A percentile compares a stretch with the other conserved stretches of the same genome.
These are phyloP conservation scores for Rhytidiadelphus loreus DNA, from an alignment of 225 moss, liverwort and hornwort genomes.

Conservation along the genomic window DNA sequence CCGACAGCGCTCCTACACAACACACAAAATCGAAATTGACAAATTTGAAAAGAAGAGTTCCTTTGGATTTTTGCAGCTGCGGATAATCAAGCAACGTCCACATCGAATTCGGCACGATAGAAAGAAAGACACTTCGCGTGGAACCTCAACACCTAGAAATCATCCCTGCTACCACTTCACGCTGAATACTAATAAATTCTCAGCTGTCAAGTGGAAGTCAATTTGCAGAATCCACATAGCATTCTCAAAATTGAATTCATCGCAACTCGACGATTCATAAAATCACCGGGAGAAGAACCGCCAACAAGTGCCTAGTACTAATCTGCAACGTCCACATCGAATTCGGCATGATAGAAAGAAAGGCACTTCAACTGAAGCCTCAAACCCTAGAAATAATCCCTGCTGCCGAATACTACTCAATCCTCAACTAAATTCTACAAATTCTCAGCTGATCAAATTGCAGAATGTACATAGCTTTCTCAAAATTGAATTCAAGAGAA, in stretches of 20 bases:
- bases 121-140: background rate
- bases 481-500: background rate
- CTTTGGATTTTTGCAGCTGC: background rate
- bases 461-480: background rate
- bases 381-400: background rate
- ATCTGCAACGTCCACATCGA: background rate
- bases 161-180: background rate
- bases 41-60: background rate
- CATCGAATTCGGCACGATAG: background rate
- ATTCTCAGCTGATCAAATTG: background rate
- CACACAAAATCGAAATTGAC: background rate
- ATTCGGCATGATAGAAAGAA: background rate
- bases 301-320: background rate
- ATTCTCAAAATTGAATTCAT: background rate
- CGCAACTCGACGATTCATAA: background rate
- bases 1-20: conserved; percentile 2
- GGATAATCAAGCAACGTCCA: background rate
- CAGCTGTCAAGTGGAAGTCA: background rate
- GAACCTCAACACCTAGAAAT: background rate
- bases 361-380: background rate
- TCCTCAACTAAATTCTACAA: background rate
- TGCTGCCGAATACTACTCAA: background rate
- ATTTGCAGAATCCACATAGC: background rate
- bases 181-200: background rate
- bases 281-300: background rate